A percentile compares a stretch with the other conserved stretches of the same genome.
These are phyloP conservation scores for Osmanthus fragrans DNA, from an alignment of 257 asterid species.

Conservation along the genomic window DNA sequence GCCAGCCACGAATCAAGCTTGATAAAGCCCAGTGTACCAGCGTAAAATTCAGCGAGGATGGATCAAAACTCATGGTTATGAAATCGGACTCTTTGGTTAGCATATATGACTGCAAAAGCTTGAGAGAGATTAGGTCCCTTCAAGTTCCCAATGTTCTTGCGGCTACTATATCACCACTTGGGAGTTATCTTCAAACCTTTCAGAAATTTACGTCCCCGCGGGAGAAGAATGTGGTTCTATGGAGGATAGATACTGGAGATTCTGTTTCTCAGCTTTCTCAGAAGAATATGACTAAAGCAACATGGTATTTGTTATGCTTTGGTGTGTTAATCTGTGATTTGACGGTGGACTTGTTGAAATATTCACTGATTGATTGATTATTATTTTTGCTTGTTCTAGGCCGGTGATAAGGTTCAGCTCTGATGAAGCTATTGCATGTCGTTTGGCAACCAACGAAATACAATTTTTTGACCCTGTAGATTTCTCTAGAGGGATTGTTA, in stretches of 20 bases:
- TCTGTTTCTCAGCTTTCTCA: conserved; percentile 63
- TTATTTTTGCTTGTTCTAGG: conserved; percentile 43
- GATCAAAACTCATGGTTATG: conserved; percentile 71
- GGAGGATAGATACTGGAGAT: conserved; percentile 71
- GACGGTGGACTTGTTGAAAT: conserved; percentile 9
- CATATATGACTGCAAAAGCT: conserved; percentile 57
- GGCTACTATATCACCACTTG: conserved; percentile 81
- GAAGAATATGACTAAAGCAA: conserved; percentile 82
- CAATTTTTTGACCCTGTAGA: conserved; percentile 77
- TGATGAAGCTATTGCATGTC: conserved; percentile 78
- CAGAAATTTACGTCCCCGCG: conserved; percentile 70
- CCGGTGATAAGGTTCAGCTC: conserved; percentile 67
- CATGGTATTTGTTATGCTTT: conserved; percentile 52
- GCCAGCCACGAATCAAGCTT: conserved; percentile 68
- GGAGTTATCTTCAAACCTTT: conserved; percentile 84
- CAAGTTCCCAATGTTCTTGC: conserved; percentile 78
- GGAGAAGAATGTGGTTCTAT: conserved; percentile 73
- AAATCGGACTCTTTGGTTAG: conserved; percentile 56
- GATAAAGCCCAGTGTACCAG: conserved; percentile 58
- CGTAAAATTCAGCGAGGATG: conserved; percentile 80
- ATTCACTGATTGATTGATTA: conserved; percentile 18
- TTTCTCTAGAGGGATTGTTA: conserved; percentile 66
- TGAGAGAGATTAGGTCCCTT: conserved; percentile 60
- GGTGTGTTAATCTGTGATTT: conserved; percentile 5
- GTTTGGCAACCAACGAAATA: conserved; percentile 84